Evolutionary conservation across 108 stramenopile genomes (phyloP).

Genomic region (Conticribra weissflogii): DNA sequence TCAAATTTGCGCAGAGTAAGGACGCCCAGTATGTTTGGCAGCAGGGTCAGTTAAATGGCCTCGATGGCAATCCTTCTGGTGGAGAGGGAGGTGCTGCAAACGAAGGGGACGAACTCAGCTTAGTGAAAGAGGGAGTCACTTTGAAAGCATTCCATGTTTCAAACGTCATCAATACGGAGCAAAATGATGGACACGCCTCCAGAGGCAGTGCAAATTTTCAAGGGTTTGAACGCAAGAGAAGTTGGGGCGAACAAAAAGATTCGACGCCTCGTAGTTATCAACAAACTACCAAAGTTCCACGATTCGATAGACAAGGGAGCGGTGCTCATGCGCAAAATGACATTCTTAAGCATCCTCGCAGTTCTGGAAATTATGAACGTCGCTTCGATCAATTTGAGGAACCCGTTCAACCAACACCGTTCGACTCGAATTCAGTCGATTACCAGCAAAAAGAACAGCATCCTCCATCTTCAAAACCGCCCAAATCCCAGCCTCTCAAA

Average conservation of each 20-base stretch:
- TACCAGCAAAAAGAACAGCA: neutral
- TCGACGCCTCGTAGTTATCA: neutral
- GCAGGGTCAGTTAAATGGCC: conserved; percentile 10
- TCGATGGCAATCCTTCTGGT: conserved; percentile 12
- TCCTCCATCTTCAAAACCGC: neutral
- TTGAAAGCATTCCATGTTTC: conserved; percentile 32
- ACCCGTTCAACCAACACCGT: neutral
- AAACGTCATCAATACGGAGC: conserved; percentile 8
- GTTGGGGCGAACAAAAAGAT: conserved; percentile 1
- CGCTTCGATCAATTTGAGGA: neutral
- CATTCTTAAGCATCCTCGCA: no score
- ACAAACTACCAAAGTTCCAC: neutral
- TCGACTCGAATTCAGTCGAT: neutral
- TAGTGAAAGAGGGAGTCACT: conserved; percentile 17
- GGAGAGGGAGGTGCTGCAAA: neutral
- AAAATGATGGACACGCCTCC: neutral
- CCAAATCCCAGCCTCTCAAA: neutral
- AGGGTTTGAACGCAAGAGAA: conserved; percentile 13
- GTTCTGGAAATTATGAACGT: neutral
- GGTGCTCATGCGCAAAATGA: neutral
- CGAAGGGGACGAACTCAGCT: neutral
- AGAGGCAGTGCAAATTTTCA: neutral
- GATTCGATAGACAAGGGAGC: neutral
- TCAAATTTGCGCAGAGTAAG: conserved; percentile 7
- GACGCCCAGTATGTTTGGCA: conserved; percentile 33